phyloP scores from a whole-genome alignment of 768 basidiomycete species.

The Auriscalpium orientale region DNA sequence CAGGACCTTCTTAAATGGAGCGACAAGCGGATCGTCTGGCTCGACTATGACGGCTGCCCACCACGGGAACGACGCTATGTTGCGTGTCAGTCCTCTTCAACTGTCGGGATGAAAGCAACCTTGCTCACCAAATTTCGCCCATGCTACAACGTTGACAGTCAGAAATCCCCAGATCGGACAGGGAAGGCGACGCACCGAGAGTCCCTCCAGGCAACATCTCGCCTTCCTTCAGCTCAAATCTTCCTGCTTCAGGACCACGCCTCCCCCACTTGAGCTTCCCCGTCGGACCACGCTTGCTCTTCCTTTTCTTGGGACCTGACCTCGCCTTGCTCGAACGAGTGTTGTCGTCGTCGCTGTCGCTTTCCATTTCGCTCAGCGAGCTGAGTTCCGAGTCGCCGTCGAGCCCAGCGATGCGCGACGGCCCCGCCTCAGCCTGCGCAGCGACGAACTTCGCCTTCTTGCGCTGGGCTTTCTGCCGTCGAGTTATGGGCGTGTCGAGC shows the following conservation, averaged over 20 bases:
- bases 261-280: constrained; percentile 7
- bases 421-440: constrained; percentile 1
- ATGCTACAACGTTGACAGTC: constrained; percentile 40
- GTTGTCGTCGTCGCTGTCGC: constrained; percentile 7
- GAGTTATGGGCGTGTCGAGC: constrained; percentile 63
- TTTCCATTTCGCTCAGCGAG: constrained; percentile 10
- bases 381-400: constrained; percentile 10
- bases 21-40: constrained; percentile 47
- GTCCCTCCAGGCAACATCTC: constrained; percentile 46
- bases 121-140: constrained; percentile 69
- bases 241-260: constrained; percentile 21
- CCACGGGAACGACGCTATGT: constrained; percentile 68
- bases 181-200: constrained; percentile 43
- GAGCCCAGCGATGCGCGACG: neutral
- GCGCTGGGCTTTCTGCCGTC: constrained; percentile 47
- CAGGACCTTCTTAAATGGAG: constrained; percentile 15
- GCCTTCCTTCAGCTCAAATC: constrained; percentile 27
- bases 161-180: neutral
- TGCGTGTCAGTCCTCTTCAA: neutral
- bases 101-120: constrained; percentile 1
- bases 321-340: neutral
- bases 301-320: constrained; percentile 2
- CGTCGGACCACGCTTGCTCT: neutral
- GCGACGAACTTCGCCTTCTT: constrained; percentile 29
- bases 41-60: constrained; percentile 80